phyloP scores from a whole-genome alignment of 225 moss, liverwort and hornwort species.

The Marchantia polymorpha region DNA sequence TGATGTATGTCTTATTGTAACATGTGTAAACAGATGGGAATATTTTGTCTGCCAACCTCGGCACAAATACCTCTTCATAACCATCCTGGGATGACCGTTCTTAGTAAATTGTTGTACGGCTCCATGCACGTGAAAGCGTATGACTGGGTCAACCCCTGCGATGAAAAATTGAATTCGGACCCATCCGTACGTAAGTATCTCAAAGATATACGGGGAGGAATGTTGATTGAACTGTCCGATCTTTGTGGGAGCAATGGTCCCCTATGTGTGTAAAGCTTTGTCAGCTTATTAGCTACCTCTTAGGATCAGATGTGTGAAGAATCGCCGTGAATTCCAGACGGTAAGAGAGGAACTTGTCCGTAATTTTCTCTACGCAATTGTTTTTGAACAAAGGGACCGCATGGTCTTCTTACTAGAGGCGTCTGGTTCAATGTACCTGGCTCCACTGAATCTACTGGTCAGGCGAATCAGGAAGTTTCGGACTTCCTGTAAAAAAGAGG shows the following conservation, averaged over 20 bases:
- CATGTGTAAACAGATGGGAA: conserved; percentile 62
- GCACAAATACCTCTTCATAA: conserved; percentile 93
- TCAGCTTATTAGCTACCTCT: background rate
- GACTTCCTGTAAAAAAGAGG: too few relatives aligned
- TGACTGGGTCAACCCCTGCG: conserved; percentile 72
- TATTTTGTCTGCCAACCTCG: conserved; percentile 91
- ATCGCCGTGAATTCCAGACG: background rate
- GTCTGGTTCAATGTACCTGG: background rate
- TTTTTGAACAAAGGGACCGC: too few relatives aligned
- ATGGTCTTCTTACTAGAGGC: background rate
- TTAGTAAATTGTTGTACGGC: conserved; percentile 92
- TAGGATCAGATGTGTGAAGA: background rate
- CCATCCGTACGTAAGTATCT: conserved; percentile 48
- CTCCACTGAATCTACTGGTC: too few relatives aligned
- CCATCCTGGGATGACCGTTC: conserved; percentile 98
- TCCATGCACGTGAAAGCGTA: conserved; percentile 91
- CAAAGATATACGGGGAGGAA: background rate
- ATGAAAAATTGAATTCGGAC: conserved; percentile 57
- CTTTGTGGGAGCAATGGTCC: background rate
- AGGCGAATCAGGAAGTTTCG: too few relatives aligned
- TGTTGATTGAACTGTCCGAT: background rate
- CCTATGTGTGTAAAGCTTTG: background rate
- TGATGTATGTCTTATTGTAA: background rate
- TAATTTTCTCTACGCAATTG: background rate
- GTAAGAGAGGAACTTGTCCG: background rate